phyloP scores from a whole-genome alignment of 352 stramenopile genomes.

The Globisporangium nodosum region DNA sequence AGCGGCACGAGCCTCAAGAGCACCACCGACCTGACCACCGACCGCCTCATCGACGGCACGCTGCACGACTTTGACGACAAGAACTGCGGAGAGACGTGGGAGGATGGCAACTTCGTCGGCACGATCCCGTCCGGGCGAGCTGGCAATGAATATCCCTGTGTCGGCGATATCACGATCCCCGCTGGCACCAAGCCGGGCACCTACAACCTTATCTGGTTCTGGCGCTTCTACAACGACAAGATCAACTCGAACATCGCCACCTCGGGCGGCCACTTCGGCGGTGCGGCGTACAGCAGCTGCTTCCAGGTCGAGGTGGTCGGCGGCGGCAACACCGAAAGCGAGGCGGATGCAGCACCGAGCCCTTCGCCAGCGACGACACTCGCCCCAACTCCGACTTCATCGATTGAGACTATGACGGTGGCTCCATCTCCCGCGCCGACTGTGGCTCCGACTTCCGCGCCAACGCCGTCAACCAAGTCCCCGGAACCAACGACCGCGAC shows the following conservation, averaged over 20 bases:
- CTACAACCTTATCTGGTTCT: constrained; percentile 72
- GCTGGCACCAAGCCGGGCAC: constrained; percentile 32
- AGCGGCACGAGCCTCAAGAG: constrained; percentile 25
- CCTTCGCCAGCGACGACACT: background rate
- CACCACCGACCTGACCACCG: constrained; percentile 42
- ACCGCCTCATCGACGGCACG: constrained; percentile 41
- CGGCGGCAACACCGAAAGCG: background rate
- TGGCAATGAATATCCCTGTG: constrained; percentile 43
- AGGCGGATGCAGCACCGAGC: background rate
- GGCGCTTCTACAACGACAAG: constrained; percentile 56
- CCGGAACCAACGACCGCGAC: background rate
- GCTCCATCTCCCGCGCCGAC: background rate
- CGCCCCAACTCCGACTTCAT: background rate
- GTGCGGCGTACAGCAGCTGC: constrained; percentile 57
- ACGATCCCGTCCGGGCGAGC: constrained; percentile 20
- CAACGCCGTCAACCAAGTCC: background rate
- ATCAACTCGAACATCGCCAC: constrained; percentile 14
- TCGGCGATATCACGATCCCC: constrained; percentile 23
- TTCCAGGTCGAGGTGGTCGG: constrained; percentile 50
- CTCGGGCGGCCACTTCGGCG: constrained; percentile 30
- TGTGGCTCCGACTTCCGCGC: background rate
- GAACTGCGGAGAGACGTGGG: constrained; percentile 53
- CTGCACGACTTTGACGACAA: constrained; percentile 49
- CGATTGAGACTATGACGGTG: background rate
- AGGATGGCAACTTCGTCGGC: constrained; percentile 27